Conservation (phyloP, 805 yeast species). For the Metschnikowia hibisci region DNA sequence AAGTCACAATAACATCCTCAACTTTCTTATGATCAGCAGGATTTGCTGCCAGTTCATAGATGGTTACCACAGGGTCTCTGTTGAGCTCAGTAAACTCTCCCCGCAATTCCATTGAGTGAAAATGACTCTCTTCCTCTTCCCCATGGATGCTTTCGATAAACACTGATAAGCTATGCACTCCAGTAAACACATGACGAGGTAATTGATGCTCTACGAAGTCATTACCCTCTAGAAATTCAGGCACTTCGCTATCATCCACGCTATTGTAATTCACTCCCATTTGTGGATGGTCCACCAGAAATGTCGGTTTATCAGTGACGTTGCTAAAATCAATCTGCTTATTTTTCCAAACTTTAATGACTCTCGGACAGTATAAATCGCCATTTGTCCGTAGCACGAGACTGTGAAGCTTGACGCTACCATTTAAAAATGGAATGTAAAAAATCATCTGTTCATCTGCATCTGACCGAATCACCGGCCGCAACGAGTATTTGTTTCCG, state of each 20-base stretch:
- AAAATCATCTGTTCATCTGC: conserved; percentile 78
- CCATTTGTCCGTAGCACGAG: conserved; percentile 65
- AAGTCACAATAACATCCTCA: conserved; percentile 12
- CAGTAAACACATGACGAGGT: conserved; percentile 71
- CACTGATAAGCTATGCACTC: conserved; percentile 61
- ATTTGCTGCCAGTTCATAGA: conserved; percentile 90
- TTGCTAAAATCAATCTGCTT: conserved; percentile 70
- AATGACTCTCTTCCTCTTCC: conserved; percentile 46
- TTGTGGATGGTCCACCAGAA: conserved; percentile 58
- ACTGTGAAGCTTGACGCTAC: conserved; percentile 69
- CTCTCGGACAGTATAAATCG: conserved; percentile 61
- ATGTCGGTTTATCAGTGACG: conserved; percentile 48
- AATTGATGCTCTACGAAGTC: conserved; percentile 78
- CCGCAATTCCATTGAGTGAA: conserved; percentile 73
- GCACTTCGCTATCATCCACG: conserved; percentile 34
- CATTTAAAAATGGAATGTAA: conserved; percentile 71
- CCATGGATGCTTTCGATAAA: conserved; percentile 56
- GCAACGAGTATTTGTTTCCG: conserved; percentile 46
- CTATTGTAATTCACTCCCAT: conserved; percentile 47
- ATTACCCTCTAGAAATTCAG: conserved; percentile 25
- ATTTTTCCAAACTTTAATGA: conserved; percentile 71
- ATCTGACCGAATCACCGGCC: conserved; percentile 56
- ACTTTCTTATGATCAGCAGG: conserved; percentile 73
- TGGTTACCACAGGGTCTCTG: conserved; percentile 67
- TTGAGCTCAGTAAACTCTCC: conserved; percentile 61